Conservation (phyloP, 169 alveolate genomes). For the Plasmodium gonderi region DNA sequence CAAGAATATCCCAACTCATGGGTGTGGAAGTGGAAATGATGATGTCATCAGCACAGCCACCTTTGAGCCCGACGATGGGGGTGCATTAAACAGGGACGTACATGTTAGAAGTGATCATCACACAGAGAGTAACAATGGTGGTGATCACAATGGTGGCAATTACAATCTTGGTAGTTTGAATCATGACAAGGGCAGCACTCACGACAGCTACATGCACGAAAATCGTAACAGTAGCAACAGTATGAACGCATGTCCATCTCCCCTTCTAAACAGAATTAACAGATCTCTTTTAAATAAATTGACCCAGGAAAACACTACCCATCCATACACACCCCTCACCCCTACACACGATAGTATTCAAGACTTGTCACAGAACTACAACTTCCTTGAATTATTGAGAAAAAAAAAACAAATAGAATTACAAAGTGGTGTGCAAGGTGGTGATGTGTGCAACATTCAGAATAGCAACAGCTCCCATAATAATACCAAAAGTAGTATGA, state of each 20-base stretch:
- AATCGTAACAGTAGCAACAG: not conserved
- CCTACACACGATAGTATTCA: not conserved
- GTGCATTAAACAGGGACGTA: not conserved
- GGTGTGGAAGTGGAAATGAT: not conserved
- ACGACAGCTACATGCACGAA: not conserved
- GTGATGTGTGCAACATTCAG: not conserved
- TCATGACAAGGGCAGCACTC: no score
- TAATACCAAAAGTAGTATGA: not conserved
- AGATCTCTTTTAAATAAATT: not conserved
- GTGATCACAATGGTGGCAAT: no score
- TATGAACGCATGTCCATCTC: not conserved
- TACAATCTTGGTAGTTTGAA: not conserved
- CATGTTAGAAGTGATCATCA: not conserved
- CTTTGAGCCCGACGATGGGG: not conserved
- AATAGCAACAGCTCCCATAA: not conserved
- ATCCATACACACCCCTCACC: no score
- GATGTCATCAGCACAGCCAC: not conserved
- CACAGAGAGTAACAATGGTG: not conserved
- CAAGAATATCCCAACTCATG: not conserved
- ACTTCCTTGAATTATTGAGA: slow-evolving; percentile 7
- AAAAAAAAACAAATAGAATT: not conserved
- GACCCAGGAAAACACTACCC: not conserved
- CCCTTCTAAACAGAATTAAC: slow-evolving; percentile 20
- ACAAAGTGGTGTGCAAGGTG: not conserved
- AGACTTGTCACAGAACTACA: not conserved